These are phyloP conservation scores for Claviceps maximensis DNA, from an alignment of 2,329 filamentous ascomycete species.

Conservation along the genomic window DNA sequence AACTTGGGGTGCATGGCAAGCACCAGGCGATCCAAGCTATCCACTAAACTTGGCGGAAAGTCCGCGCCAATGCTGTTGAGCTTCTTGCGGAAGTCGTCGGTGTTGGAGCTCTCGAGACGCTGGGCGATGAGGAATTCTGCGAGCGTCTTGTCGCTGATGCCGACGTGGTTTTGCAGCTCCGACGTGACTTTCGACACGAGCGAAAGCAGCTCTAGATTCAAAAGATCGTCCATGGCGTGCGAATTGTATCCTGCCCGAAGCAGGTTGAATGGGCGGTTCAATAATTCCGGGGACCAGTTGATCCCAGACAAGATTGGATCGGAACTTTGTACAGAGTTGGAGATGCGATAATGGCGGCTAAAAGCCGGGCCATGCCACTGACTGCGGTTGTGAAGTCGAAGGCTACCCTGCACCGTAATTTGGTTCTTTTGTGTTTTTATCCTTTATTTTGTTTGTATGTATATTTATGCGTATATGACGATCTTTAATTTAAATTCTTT, in stretches of 20 bases:
- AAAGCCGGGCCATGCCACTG: not conserved
- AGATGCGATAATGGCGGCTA: not conserved
- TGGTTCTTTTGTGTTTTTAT: too few species aligned
- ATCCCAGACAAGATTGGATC: not conserved
- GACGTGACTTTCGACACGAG: slow-evolving; percentile 90
- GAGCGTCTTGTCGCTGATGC: slow-evolving; percentile 84
- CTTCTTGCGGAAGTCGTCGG: slow-evolving; percentile 61
- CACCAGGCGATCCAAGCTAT: slow-evolving; percentile 83
- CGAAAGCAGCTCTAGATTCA: slow-evolving; percentile 82
- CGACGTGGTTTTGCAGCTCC: slow-evolving; percentile 87
- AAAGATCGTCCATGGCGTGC: slow-evolving; percentile 69
- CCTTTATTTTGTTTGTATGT: not conserved
- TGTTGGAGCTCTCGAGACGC: slow-evolving; percentile 58
- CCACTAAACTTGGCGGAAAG: slow-evolving; percentile 74
- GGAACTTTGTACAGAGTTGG: not conserved
- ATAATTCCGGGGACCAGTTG: not conserved
- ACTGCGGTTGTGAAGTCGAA: not conserved
- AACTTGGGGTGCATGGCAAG: slow-evolving; percentile 83
- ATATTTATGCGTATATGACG: too few species aligned
- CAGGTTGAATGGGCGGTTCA: not conserved
- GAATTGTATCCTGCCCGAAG: slow-evolving; percentile 8
- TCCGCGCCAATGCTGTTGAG: slow-evolving; percentile 66
- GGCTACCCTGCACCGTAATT: not conserved
- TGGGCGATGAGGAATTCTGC: slow-evolving; percentile 94
- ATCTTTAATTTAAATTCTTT: not conserved